Conservation (phyloP, 495 filamentous ascomycete species). For the Hypoxylon trugodes region DNA sequence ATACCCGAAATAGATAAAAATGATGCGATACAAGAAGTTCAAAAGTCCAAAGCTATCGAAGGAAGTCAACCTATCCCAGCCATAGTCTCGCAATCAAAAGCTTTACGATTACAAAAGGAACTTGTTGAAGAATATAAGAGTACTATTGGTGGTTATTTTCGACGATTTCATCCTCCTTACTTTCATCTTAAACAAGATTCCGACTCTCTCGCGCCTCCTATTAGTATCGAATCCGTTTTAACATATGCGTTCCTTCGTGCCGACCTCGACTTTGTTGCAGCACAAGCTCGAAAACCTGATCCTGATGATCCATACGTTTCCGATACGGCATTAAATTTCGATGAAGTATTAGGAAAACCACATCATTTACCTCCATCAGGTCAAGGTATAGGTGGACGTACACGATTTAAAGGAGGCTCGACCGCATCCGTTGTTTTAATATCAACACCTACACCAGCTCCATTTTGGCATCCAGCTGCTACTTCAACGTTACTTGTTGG, state of each 20-base stretch:
- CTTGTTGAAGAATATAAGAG: constrained; percentile 82
- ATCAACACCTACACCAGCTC: constrained; percentile 86
- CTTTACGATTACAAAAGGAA: constrained; percentile 67
- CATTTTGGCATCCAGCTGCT: constrained; percentile 92
- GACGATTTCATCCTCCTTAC: constrained; percentile 81
- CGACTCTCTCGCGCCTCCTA: constrained; percentile 36
- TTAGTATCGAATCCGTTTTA: constrained; percentile 70
- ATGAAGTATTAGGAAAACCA: constrained; percentile 77
- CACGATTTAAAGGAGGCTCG: constrained; percentile 87
- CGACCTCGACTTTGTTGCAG: constrained; percentile 90
- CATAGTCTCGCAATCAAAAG: constrained; percentile 51
- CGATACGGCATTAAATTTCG: constrained; percentile 80
- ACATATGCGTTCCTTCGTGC: constrained; percentile 91
- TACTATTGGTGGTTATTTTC: constrained; percentile 92
- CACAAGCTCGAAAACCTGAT: constrained; percentile 78
- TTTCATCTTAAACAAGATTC: constrained; percentile 47
- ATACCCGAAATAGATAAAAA: constrained; percentile 41
- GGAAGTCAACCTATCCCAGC: constrained; percentile 44
- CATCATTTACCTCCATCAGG: constrained; percentile 61
- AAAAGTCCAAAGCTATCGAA: constrained; percentile 40
- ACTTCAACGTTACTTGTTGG: constrained; percentile 84
- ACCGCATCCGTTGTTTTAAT: constrained; percentile 90
- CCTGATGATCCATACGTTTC: constrained; percentile 69
- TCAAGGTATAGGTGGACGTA: constrained; percentile 70
- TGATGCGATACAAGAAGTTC: constrained; percentile 39